Evolutionary conservation across 2,329 filamentous ascomycete genomes (phyloP), one percentile per base, ranked within the genome.

Genomic region (Sporothrix sp.): DNA sequence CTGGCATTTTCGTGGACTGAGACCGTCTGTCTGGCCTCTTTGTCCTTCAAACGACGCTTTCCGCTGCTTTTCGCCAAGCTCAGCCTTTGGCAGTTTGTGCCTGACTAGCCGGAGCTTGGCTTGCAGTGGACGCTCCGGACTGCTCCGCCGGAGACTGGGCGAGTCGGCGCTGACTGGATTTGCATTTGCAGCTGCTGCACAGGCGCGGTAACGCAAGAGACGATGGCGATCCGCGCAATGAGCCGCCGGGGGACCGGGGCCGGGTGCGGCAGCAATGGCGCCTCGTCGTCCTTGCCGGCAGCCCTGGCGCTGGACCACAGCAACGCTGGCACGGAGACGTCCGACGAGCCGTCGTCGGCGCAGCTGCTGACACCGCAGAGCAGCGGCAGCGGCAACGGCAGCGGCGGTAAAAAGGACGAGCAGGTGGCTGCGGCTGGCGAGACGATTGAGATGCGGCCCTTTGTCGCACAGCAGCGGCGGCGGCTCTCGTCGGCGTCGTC

Each of bases 321-420:
- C 20, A 16, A 16, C n/a, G 16, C 30, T 10, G 30, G 30, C 4
- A 47, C 44, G 5, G 44, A 47, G 11, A 47, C 44, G 25, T 47
- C 44, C 18, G 44, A 47, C 33, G 44, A 37, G 21, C 27, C 36
- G 39, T 35, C 48, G 20, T 51, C 52, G 48, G 47, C 43, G 14
- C 38, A 27, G 38, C 11, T 46, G 18, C 20, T 55, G 43, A 55
- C 53, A n/a, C 53, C 53, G 1, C 51, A 50, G 25, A 56, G 54
- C 25, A 55, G 52, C 45, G 45, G 54, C 21, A 55, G 52, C 36
- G 20, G 33, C 27, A 45, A 52, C 38, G 28, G 45, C 9, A 36
- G 58, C 53, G 48, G 51, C 14, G 32, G 11, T 8, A 28, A 46
- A n/a, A 40, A 30, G 4, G 42, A 21, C 18, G 28, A 30, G 50